Percentiles rank a stretch among this genome's conserved stretches.
These are phyloP conservation scores for Physcia stellaris DNA, from an alignment of 495 filamentous ascomycete genomes.

Conservation along the genomic window DNA sequence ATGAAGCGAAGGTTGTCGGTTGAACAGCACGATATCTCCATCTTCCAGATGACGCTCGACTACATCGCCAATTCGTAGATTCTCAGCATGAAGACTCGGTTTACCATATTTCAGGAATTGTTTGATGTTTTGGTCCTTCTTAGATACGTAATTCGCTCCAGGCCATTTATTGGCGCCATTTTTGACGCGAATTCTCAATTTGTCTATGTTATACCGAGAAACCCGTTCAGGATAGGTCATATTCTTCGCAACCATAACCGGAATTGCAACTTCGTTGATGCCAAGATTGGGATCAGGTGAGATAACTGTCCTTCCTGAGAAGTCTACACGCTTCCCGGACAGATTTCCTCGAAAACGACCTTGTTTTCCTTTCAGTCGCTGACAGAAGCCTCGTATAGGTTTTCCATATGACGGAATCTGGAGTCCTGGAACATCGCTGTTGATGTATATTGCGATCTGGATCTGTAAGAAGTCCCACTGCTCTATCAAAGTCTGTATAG, in stretches of 20 bases:
- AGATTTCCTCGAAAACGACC: slow-evolving; percentile 94
- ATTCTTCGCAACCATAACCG: slow-evolving; percentile 77
- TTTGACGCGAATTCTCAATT: slow-evolving; percentile 54
- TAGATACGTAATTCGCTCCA: slow-evolving; percentile 70
- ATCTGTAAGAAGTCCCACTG: slow-evolving; percentile 95
- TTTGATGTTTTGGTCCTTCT: slow-evolving; percentile 54
- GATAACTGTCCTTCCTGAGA: slow-evolving; percentile 94
- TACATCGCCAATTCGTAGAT: slow-evolving; percentile 68
- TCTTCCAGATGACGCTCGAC: slow-evolving; percentile 94
- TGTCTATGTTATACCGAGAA: slow-evolving; percentile 67
- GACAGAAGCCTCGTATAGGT: slow-evolving; percentile 81
- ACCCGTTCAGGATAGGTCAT: slow-evolving; percentile 89
- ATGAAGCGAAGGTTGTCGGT: slow-evolving; percentile 93
- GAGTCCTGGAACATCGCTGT: slow-evolving; percentile 87
- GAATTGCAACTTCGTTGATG: slow-evolving; percentile 89
- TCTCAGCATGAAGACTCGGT: slow-evolving; percentile 48
- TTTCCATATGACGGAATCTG: slow-evolving; percentile 62
- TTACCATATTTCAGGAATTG: slow-evolving; percentile 63
- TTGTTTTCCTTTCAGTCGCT: slow-evolving; percentile 91
- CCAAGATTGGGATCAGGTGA: slow-evolving; percentile 90
- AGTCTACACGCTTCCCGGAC: slow-evolving; percentile 96
- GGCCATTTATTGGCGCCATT: slow-evolving; percentile 70
- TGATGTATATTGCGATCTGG: slow-evolving; percentile 93
- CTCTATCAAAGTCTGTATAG: slow-evolving; percentile 85
- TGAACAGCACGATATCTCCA: slow-evolving; percentile 94